phyloP scores from a whole-genome alignment of 768 basidiomycete species.

The Pisolithus albus region DNA sequence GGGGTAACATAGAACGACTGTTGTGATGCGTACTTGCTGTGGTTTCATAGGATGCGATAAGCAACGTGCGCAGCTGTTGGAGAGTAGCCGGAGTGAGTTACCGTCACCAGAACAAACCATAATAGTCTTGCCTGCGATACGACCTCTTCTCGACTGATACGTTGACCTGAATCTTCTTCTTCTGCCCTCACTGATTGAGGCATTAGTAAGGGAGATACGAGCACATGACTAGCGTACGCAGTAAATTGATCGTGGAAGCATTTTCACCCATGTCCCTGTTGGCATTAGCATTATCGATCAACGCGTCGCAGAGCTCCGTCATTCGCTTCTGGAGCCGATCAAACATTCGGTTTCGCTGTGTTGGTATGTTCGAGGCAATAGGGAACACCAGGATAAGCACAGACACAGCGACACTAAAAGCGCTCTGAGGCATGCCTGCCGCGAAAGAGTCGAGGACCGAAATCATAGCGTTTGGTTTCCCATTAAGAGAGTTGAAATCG shows the following conservation, averaged over 20 bases:
- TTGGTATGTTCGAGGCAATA: background rate
- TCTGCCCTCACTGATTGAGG: slow-evolving; percentile 31
- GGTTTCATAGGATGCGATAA: slow-evolving; percentile 18
- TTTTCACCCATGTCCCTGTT: background rate
- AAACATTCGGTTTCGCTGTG: background rate
- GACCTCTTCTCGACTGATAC: slow-evolving; percentile 22
- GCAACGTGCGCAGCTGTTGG: slow-evolving; percentile 11
- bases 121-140: slow-evolving; percentile 13
- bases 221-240: background rate
- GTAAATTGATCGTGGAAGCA: background rate
- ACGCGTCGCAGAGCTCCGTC: background rate
- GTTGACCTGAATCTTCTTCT: slow-evolving; percentile 15
- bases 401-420: slow-evolving; percentile 10
- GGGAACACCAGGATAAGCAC: slow-evolving; percentile 28
- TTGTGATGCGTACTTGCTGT: slow-evolving; percentile 9
- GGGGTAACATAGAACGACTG: accelerated
- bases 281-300: background rate
- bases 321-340: background rate
- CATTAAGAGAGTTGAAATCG: slow-evolving; percentile 38
- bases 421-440: slow-evolving; percentile 2
- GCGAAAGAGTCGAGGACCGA: slow-evolving; percentile 15
- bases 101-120: background rate
- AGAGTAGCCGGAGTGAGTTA: background rate
- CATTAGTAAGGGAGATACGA: background rate
- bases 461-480: slow-evolving; percentile 24